A percentile compares a stretch with the other conserved stretches of the same genome.
These are phyloP conservation scores for Licmophora abbreviata DNA, from an alignment of 108 stramenopile genomes.

Conservation along the genomic window DNA sequence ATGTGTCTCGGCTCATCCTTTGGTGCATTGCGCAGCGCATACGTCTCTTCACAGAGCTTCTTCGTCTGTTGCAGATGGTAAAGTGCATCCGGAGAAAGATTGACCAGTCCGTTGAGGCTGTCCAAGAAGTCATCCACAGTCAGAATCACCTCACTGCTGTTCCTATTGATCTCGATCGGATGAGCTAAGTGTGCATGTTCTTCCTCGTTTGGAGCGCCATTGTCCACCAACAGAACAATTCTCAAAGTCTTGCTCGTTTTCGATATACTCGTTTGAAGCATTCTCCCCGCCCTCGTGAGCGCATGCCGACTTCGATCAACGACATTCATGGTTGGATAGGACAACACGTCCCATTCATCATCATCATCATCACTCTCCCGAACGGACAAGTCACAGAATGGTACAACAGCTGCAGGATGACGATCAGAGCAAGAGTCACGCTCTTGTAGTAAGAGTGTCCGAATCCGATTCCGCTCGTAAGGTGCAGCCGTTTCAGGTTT, in stretches of 20 bases:
- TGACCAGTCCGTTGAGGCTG: background rate
- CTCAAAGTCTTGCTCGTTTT: background rate
- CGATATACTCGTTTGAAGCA: slow-evolving; percentile 11
- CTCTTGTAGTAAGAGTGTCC: slow-evolving; percentile 17
- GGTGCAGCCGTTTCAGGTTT: slow-evolving; percentile 17
- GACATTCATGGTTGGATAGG: slow-evolving; percentile 20
- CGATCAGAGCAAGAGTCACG: background rate
- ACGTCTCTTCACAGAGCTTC: slow-evolving; percentile 22
- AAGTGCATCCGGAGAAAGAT: background rate
- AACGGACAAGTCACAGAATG: slow-evolving; percentile 35
- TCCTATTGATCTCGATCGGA: background rate
- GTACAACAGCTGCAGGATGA: slow-evolving; percentile 1
- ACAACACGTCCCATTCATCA: slow-evolving; percentile 38
- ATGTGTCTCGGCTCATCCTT: background rate
- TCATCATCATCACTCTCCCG: slow-evolving; percentile 15
- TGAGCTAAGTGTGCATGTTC: background rate
- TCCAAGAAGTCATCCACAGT: background rate
- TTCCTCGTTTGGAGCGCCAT: background rate
- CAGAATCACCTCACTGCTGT: background rate
- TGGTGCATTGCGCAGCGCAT: slow-evolving; percentile 18
- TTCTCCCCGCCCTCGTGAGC: slow-evolving; percentile 21
- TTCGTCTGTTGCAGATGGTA: background rate
- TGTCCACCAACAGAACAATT: background rate
- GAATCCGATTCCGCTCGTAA: slow-evolving; percentile 30
- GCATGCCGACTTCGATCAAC: slow-evolving; percentile 27